Percentiles rank a stretch among this genome's conserved stretches.
Evolutionary conservation across 345 rosid genomes (phyloP).

Genomic region (Sonneratia alba): DNA sequence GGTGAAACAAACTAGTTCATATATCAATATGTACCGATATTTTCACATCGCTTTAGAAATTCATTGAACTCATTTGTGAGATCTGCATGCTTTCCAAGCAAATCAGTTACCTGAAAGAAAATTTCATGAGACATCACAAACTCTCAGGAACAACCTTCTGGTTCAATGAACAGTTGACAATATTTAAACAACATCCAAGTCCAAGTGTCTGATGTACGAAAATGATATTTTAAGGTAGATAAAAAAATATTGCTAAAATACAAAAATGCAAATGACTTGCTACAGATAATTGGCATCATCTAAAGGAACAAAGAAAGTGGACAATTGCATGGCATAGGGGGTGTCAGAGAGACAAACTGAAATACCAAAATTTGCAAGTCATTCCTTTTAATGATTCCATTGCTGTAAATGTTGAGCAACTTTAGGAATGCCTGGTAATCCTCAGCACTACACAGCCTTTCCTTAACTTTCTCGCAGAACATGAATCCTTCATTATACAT

Average conservation of each 20-base stretch:
- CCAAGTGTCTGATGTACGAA: not conserved
- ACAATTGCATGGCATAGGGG: not conserved
- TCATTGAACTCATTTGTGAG: conserved; percentile 91
- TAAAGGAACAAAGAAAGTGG: not conserved
- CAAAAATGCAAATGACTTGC: not conserved
- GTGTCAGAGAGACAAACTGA: not conserved
- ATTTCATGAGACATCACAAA: conserved; percentile 1
- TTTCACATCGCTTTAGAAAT: conserved; percentile 81
- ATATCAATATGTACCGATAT: conserved; percentile 47
- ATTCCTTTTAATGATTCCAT: conserved; percentile 64
- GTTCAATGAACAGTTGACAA: not conserved
- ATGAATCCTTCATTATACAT: conserved; percentile 73
- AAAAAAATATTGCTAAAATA: not conserved
- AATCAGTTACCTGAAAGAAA: conserved; percentile 61
- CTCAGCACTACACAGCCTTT: conserved; percentile 69
- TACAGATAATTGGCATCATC: not conserved
- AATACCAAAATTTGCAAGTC: conserved; percentile 75
- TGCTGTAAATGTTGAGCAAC: conserved; percentile 85
- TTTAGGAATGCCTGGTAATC: conserved; percentile 94
- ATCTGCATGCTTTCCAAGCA: conserved; percentile 85
- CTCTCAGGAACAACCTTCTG: not conserved
- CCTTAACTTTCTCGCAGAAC: conserved; percentile 95
- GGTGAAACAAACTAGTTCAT: conserved; percentile 10
- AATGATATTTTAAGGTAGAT: not conserved
- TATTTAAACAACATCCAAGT: not conserved